Conservation (phyloP, 768 basidiomycete genomes). For the Hericium erinaceus region DNA sequence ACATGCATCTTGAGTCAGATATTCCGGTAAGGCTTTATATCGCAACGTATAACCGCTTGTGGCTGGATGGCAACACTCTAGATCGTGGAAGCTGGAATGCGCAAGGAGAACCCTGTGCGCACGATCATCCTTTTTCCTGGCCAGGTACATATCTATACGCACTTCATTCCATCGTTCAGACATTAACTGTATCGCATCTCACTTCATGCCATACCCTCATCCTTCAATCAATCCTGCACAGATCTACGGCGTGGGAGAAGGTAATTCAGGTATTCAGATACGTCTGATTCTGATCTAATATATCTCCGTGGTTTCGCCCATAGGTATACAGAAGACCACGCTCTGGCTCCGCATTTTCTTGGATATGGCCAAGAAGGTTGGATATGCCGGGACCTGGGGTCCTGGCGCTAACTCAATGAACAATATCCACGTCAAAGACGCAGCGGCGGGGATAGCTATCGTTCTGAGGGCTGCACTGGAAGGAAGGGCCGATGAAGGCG, state of each 20-base stretch:
- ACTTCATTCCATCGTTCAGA: background rate
- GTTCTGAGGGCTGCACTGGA: constrained; percentile 32
- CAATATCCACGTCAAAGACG: constrained; percentile 34
- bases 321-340: constrained; percentile 30
- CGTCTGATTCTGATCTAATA: background rate
- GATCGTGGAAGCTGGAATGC: constrained; percentile 32
- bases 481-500: constrained; percentile 32
- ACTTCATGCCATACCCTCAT: background rate
- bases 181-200: too few relatives aligned
- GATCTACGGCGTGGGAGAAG: constrained; percentile 36
- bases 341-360: constrained; percentile 29
- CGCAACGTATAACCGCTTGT: background rate
- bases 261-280: constrained; percentile 9
- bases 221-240: constrained; percentile 7
- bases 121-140: constrained; percentile 34
- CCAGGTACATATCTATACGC: constrained; percentile 14
- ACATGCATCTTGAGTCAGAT: constrained; percentile 25
- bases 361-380: constrained; percentile 22
- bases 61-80: background rate
- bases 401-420: constrained; percentile 28
- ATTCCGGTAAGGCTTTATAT: constrained; percentile 17
- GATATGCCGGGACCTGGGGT: constrained; percentile 35
- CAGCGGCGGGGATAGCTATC: constrained; percentile 24
- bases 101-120: constrained; percentile 30
- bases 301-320: background rate